Percentiles rank a stretch among this genome's conserved stretches.
Evolutionary conservation across 2,329 filamentous ascomycete genomes (phyloP).

Genomic region (Thyridium curvatum): DNA sequence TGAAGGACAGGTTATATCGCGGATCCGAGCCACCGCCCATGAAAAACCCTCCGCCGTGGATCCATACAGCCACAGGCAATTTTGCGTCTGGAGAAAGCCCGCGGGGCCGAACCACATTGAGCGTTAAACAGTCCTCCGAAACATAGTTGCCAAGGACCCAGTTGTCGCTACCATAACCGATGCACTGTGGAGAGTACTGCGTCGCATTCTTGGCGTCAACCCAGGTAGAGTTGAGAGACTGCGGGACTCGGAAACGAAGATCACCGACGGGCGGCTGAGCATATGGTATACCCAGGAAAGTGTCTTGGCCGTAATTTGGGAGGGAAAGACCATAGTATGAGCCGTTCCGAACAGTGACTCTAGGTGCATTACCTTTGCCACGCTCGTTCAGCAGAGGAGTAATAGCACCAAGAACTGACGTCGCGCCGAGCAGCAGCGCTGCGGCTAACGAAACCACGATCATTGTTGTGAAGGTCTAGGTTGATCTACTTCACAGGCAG

Average conservation of each 20-base stretch:
- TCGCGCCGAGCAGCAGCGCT: too few species aligned
- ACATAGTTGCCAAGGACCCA: conserved; percentile 6
- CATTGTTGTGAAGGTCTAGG: too few species aligned
- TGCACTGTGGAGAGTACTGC: conserved; percentile 37
- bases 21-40: conserved; percentile 34
- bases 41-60: conserved; percentile 34
- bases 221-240: conserved; percentile 32
- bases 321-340: conserved; percentile 26
- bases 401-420: too few species aligned
- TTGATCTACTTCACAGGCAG: too few species aligned
- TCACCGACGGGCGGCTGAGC: conserved; percentile 30
- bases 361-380: too few species aligned
- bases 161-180: conserved; percentile 38
- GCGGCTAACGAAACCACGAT: too few species aligned
- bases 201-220: conserved; percentile 31
- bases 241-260: conserved; percentile 26
- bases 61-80: conserved; percentile 51
- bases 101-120: conserved; percentile 54
- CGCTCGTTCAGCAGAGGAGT: too few species aligned
- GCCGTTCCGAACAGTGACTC: too few species aligned
- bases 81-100: conserved; percentile 26
- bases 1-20: conserved; percentile 54
- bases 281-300: conserved; percentile 51
- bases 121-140: conserved; percentile 53
- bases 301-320: conserved; percentile 34